Base-by-base conservation (phyloP, 2,329 filamentous ascomycete species). In the Colletotrichum sp. region DNA sequence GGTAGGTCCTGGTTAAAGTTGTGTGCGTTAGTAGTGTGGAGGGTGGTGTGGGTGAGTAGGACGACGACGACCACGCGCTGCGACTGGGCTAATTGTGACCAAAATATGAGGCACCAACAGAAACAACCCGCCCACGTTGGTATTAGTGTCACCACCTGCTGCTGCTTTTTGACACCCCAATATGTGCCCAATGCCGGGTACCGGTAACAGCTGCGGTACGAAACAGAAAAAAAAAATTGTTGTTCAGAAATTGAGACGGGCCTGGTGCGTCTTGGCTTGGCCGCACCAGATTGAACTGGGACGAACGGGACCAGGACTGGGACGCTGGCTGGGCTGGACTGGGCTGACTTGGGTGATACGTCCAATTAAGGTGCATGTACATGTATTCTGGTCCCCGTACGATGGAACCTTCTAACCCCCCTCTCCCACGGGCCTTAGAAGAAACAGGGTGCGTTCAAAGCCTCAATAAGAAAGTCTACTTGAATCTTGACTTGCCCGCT, bases 361-460 rank as follows among this genome's bases (percentile, higher is more conserved):
- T 75, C 52, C 72, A 75, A 75, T 72, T 75, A 75, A 75, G 72
- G 72, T 75, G 52, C 63, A 48, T 39, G 72, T 66, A 63, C 67
- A 5, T 43, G 60, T 65, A 32, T 30, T 34, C 5, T 8, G 48
- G 30, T 34, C 30, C n/a, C 43, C 43, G 48, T 57, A 10, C 30
- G 21, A 59, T 64, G 32, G 60, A 39, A 64, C 30, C 32, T 39
- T 36, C 18, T 18, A 32, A 28, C 18, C 39, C 36, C 63, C 9
- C 36, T 43, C 39, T 43, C 39, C 39, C 39, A 43, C 39, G 39
- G 39, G 39, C 39, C 39, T 43, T 2, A 43, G 39, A 43, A 43
- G 18, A 43, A 43, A 43, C 39, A n/a, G 39, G 39, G 9, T 43
- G 39, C 39, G 18, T 43, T 43, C 39, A 43, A 43, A 39, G 18